A percentile compares a stretch with the other conserved stretches of the same genome.
Conservation (phyloP, 2,329 filamentous ascomycete genomes). For the Eurotiales sp. region DNA sequence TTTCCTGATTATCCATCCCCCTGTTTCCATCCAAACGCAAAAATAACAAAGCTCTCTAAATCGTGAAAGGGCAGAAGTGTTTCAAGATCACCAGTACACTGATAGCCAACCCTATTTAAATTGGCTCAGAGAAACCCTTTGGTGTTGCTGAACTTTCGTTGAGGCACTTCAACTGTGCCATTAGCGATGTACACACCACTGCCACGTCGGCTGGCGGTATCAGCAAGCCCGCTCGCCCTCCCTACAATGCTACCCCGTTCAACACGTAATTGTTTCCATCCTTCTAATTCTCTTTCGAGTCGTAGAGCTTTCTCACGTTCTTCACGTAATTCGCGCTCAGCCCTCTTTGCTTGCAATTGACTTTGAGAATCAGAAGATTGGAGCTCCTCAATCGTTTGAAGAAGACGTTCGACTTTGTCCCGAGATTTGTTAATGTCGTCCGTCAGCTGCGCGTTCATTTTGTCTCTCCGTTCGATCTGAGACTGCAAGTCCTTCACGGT, state of each 20-base stretch:
- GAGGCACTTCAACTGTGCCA: slow-evolving; percentile 52
- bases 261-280: slow-evolving; percentile 67
- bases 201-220: slow-evolving; percentile 37
- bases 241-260: slow-evolving; percentile 51
- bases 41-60: neutral
- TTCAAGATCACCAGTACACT: slow-evolving; percentile 1
- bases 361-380: slow-evolving; percentile 79
- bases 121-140: slow-evolving; percentile 66
- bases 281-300: slow-evolving; percentile 84
- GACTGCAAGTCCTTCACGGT: slow-evolving; percentile 88
- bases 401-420: slow-evolving; percentile 85
- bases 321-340: slow-evolving; percentile 84
- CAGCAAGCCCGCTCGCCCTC: slow-evolving; percentile 29
- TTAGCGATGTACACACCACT: slow-evolving; percentile 35
- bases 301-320: slow-evolving; percentile 76
- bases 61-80: neutral
- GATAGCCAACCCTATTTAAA: neutral
- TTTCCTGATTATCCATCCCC: neutral
- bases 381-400: slow-evolving; percentile 88
- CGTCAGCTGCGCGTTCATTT: slow-evolving; percentile 72
- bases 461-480: slow-evolving; percentile 91
- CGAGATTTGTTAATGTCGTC: slow-evolving; percentile 83
- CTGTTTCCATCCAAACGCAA: neutral
- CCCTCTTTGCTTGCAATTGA: slow-evolving; percentile 76
- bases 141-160: slow-evolving; percentile 67